A percentile compares a stretch with the other conserved stretches of the same genome.
These are phyloP conservation scores for Spencermartinsiella europaea DNA, from an alignment of 805 yeast species.

Conservation along the genomic window DNA sequence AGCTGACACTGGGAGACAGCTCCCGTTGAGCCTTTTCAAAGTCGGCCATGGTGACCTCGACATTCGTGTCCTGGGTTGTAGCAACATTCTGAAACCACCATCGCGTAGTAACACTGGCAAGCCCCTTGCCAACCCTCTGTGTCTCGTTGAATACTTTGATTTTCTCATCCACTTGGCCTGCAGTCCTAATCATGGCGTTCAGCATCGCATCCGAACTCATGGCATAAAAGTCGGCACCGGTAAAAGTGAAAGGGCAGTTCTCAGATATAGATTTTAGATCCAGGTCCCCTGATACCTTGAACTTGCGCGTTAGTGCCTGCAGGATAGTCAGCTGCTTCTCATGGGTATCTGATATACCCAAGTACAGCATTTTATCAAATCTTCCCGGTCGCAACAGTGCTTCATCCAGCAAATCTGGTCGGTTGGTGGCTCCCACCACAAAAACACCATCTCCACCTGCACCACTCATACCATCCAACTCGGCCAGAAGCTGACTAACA, in stretches of 20 bases:
- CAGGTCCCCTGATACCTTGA: conserved; percentile 52
- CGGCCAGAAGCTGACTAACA: conserved; percentile 91
- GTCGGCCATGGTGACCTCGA: conserved; percentile 64
- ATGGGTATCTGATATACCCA: conserved; percentile 89
- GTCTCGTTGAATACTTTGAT: conserved; percentile 47
- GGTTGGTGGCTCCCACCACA: conserved; percentile 97
- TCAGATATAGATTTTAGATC: conserved; percentile 56
- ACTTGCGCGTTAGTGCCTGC: conserved; percentile 81
- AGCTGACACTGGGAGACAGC: conserved; percentile 79
- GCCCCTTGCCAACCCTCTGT: conserved; percentile 27
- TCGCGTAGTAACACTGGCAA: conserved; percentile 50
- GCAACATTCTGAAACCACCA: conserved; percentile 92
- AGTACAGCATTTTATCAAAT: conserved; percentile 89
- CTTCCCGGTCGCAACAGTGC: conserved; percentile 91
- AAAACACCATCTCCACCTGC: conserved; percentile 86
- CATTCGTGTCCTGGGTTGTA: conserved; percentile 57
- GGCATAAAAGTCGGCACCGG: conserved; percentile 98
- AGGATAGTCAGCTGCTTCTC: conserved; percentile 82
- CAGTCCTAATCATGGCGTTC: conserved; percentile 91
- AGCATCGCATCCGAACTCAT: conserved; percentile 93
- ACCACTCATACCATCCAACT: conserved; percentile 89
- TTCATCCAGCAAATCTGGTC: conserved; percentile 93
- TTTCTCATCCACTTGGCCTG: conserved; percentile 65
- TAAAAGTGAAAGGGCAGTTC: conserved; percentile 79
- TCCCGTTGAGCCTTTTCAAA: conserved; percentile 70